Evolutionary conservation across 495 filamentous ascomycete genomes (phyloP), one percentile per base, ranked within the genome.

Genomic region (Neurospora sp.): DNA sequence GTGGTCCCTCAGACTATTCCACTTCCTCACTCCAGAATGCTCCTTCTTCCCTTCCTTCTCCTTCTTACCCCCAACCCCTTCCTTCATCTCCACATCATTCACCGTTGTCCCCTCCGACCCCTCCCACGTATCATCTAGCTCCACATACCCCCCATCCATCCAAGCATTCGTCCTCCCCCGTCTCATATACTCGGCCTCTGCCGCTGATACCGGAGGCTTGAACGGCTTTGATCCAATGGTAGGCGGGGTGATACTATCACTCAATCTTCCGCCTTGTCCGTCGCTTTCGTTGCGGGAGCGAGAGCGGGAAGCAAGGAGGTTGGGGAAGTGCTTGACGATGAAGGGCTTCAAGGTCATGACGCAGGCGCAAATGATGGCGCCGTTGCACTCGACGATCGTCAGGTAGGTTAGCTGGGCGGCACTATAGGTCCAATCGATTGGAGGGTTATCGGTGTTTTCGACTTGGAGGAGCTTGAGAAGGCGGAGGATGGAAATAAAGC

Each of bases 381-480:
- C 76, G 72, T 82, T 83, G 48, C 81, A 74, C 40, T 86, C 84
- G 18, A 86, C 77, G 0, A 79, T 81, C 4, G 87, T 87, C 78
- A 87, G 84, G 35, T 86, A 80, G 22, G 74, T 73, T 7, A 81
- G 75, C n/a, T 72, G 59, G 31, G 73, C 76, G 18, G 79, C 75
- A 27, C 38, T 69, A 53, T 76, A 82, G 48, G 80, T 78, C 61
- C 76, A 79, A 72, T 82, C 80, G 53, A 31, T 31, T 12, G 22
- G 53, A 37, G 44, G 46, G 46, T 71, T 61, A 2, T 61, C 68
- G 68, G 76, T 70, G 11, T 73, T 76, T 11, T 79, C 70, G 18
- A 75, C 72, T 31, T 71, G 66, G 70, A 78, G 31, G 44, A 82
- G 77, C 20, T 77, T 73, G 9, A 74, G 68, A 8, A 82, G 75